Percentiles rank a stretch among this genome's conserved stretches.
Conservation (phyloP, 73 alveolate genomes). For the Paramecium caudatum region DNA sequence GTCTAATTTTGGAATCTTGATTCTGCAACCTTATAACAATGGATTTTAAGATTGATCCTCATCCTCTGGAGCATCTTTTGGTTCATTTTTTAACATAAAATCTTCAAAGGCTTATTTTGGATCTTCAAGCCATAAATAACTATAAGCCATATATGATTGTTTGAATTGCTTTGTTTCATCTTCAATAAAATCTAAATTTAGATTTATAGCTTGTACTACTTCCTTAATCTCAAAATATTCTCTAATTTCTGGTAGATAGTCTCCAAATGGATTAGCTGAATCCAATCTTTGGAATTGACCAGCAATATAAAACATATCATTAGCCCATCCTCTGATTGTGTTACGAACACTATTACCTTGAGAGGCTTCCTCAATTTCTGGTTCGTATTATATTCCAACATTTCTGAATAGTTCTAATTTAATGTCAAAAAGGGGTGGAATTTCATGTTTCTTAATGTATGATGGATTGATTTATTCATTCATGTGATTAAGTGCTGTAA, state of each 20-base stretch:
- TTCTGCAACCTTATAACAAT: constrained; percentile 90
- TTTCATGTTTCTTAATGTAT: constrained; percentile 83
- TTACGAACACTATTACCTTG: constrained; percentile 93
- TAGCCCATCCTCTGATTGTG: constrained; percentile 92
- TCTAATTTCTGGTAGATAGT: constrained; percentile 96
- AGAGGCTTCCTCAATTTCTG: constrained; percentile 88
- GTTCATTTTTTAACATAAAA: constrained; percentile 91
- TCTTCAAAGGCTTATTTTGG: constrained; percentile 92
- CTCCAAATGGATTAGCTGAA: constrained; percentile 90
- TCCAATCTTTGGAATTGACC: constrained; percentile 95
- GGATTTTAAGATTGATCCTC: constrained; percentile 94
- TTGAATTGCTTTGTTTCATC: constrained; percentile 89
- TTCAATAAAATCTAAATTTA: constrained; percentile 86
- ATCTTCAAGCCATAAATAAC: constrained; percentile 98
- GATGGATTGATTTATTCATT: constrained; percentile 83
- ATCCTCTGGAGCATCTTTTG: constrained; percentile 83
- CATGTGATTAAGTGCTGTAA: constrained; percentile 80
- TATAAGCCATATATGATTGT: constrained; percentile 87
- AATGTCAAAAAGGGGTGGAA: constrained; percentile 90
- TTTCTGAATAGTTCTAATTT: constrained; percentile 84
- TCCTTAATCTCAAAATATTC: constrained; percentile 92
- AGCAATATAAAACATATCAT: constrained; percentile 93
- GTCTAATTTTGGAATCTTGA: constrained; percentile 94
- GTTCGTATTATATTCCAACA: constrained; percentile 83
- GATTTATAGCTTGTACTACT: constrained; percentile 77